Conservation (phyloP, 2,329 filamentous ascomycete genomes). For the Proliferodiscus dingleyae region DNA sequence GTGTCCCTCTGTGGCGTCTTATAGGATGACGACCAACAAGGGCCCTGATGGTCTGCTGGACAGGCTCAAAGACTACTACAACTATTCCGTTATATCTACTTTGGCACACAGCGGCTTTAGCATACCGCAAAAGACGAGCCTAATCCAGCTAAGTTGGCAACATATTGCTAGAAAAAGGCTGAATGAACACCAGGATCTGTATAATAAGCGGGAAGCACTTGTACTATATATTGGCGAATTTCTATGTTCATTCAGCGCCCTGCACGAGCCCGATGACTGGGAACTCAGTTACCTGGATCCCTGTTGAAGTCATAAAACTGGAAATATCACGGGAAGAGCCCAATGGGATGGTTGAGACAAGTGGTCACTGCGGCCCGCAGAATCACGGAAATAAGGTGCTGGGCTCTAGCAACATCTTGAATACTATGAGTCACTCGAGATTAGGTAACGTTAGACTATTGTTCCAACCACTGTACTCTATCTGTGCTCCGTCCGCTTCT, state of each 20-base stretch:
- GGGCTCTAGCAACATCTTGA: too few relatives aligned
- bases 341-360: constrained; percentile 9
- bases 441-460: too few relatives aligned
- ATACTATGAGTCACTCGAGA: too few relatives aligned
- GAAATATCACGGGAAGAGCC: constrained; percentile 13
- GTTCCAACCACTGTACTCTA: too few relatives aligned
- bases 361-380: constrained; percentile 5
- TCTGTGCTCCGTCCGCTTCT: too few relatives aligned
- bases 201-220: too few relatives aligned
- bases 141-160: too few relatives aligned
- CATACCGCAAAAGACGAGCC: too few relatives aligned
- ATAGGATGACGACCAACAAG: neutral
- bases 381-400: constrained; percentile 1
- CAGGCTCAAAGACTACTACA: neutral
- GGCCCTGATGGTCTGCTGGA: neutral
- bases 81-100: neutral
- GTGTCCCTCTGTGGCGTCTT: neutral
- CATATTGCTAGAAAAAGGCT: too few relatives aligned
- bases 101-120: neutral
- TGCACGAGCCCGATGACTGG: constrained; percentile 9
- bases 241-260: too few relatives aligned
- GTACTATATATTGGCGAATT: too few relatives aligned
- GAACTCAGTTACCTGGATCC: constrained; percentile 8
- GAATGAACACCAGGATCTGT: too few relatives aligned
- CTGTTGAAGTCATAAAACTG: constrained; percentile 19